Evolutionary conservation across 768 basidiomycete species (phyloP), one percentile per base, ranked within the genome.

Genomic region (Tricholoma furcatifolium): DNA sequence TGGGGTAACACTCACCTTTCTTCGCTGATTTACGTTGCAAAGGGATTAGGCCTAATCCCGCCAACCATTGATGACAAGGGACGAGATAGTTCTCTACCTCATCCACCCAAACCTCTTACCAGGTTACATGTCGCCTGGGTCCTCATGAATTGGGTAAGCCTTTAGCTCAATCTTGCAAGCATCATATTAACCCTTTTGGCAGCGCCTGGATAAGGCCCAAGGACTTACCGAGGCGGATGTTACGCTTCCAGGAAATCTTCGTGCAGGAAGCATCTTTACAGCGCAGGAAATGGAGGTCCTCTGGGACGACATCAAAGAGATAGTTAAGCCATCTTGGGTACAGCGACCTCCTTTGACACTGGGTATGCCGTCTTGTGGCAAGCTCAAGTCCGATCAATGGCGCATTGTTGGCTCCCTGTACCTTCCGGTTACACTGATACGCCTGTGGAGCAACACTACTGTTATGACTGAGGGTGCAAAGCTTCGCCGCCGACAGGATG

Each of bases 331-430:
- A 2, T 55, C 64, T 8, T 68, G 65, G 65, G 42, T 65, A 9
- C 67, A 67, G 15, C 21, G 24, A 54, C 66, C 41, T 49, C 67
- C 15, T 64, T 67, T 12, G 39, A 46, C 60, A 10, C 32, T 50
- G 1, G 61, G 65, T 35, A 63, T 65, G 12, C 43, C 27, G 2
- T 44, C 43, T 8, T 44, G 27, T 11, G 27, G 43, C 27, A 69
- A 69, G 39, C 54, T 69, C 17, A 69, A 67, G 27, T 64, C 72
- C 14, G 66, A 72, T 36, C 54, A 72, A 54, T 77, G 74, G 75
- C 62, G 65, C 27, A 62, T 60, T 3, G 55, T 73, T 8, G 68
- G 69, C 20, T 63, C 64, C 1, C 46, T 73, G 17, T 60, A 74
- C 49, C 62, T 75, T 21, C 68, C 68, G 1, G 59, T 71, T 21